Percentiles rank a stretch among this genome's conserved stretches.
Evolutionary conservation across 805 yeast genomes (phyloP).

Genomic region (Sugiyamaella americana): DNA sequence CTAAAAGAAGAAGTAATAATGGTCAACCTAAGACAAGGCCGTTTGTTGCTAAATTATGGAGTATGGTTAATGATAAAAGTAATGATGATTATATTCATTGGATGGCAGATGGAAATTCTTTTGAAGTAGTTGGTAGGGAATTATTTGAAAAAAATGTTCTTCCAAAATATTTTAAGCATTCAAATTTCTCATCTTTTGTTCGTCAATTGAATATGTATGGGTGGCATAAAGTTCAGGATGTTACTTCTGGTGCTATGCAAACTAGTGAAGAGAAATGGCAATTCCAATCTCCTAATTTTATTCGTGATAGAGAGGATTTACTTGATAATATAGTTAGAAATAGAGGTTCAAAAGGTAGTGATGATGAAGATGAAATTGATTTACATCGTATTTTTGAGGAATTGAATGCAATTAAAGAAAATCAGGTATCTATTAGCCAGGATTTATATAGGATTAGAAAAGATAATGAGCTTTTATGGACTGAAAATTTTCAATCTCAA

Average conservation of each 20-base stretch:
- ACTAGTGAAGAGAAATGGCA: constrained; percentile 76
- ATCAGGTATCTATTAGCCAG: constrained; percentile 75
- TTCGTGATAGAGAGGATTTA: constrained; percentile 72
- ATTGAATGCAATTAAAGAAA: constrained; percentile 65
- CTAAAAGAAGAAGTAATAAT: constrained; percentile 9
- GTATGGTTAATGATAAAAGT: constrained; percentile 79
- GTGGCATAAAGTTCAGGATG: constrained; percentile 97
- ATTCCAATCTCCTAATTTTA: constrained; percentile 77
- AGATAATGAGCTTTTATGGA: constrained; percentile 89
- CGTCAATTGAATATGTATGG: constrained; percentile 98
- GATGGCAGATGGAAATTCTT: constrained; percentile 79
- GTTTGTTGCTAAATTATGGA: constrained; percentile 90
- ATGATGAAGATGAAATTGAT: constrained; percentile 37
- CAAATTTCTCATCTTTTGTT: constrained; percentile 91
- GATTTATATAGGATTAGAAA: constrained; percentile 76
- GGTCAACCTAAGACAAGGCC: constrained; percentile 44
- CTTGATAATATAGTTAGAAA: constrained; percentile 82
- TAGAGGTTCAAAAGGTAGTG: constrained; percentile 38
- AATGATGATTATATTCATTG: constrained; percentile 73
- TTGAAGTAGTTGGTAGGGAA: constrained; percentile 80
- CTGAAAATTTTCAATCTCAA: constrained; percentile 73
- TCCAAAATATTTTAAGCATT: constrained; percentile 92
- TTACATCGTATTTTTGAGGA: constrained; percentile 56
- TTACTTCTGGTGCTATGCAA: constrained; percentile 54
- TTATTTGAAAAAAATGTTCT: constrained; percentile 72